These are phyloP conservation scores for Coemansia sp. DNA, from an alignment of 192 early-diverging fungal genomes.

Conservation along the genomic window DNA sequence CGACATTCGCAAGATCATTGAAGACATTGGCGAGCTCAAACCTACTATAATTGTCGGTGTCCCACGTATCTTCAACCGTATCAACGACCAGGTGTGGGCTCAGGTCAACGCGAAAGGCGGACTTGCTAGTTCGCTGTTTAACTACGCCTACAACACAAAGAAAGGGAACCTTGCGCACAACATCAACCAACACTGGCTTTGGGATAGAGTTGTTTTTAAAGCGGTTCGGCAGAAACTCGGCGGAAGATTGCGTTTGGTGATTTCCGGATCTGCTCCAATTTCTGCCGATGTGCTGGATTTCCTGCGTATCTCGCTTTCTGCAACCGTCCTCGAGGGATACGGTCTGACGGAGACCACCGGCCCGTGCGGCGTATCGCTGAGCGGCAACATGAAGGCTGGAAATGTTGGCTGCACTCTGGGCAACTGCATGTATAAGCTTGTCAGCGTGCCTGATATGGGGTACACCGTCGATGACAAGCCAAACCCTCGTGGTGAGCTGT, in stretches of 20 bases:
- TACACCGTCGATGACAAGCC: constrained; percentile 61
- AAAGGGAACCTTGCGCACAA: constrained; percentile 58
- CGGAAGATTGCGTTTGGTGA: constrained; percentile 76
- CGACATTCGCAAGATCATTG: constrained; percentile 67
- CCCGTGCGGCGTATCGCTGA: constrained; percentile 63
- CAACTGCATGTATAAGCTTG: constrained; percentile 74
- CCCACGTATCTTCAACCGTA: constrained; percentile 83
- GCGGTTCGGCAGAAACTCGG: constrained; percentile 83
- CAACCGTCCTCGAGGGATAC: constrained; percentile 78
- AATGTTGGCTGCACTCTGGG: constrained; percentile 76
- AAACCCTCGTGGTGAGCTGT: constrained; percentile 78
- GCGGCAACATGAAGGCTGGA: constrained; percentile 58
- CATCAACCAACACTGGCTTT: constrained; percentile 53
- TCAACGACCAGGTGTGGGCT: constrained; percentile 86
- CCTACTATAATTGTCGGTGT: constrained; percentile 79
- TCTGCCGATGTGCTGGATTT: constrained; percentile 85
- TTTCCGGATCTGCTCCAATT: constrained; percentile 90
- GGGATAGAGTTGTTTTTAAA: constrained; percentile 82
- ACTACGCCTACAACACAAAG: constrained; percentile 74
- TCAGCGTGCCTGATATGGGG: constrained; percentile 73
- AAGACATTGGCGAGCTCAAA: constrained; percentile 72
- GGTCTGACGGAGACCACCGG: constrained; percentile 81
- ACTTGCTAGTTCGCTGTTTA: constrained; percentile 69
- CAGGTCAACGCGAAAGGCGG: constrained; percentile 84
- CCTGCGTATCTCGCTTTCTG: constrained; percentile 72